Evolutionary conservation across 345 rosid genomes (phyloP), one percentile per base, ranked within the genome.

Genomic region (Dipteronia sinensis): DNA sequence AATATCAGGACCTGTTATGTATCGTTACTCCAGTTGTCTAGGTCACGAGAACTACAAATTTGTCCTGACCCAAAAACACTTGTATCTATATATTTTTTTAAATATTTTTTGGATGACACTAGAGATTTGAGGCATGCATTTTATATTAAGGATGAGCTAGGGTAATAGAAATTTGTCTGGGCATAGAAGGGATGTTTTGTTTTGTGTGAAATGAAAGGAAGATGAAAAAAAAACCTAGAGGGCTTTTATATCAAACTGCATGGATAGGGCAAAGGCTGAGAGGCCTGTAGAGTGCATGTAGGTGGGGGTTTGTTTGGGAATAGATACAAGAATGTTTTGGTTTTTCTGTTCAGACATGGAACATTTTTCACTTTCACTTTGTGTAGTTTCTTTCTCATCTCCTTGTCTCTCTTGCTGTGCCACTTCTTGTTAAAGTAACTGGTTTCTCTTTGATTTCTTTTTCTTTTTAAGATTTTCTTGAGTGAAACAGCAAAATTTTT

Each of bases 321-420:
- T 79, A 67, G 66, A 77, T 70, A 83, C 84, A 83, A 83, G 65
- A 73, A 79, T 75, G 83, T 76, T 74, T 76, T 75, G 80, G 68
- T 74, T 78, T 67, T 72, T 69, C 75, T 72, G 68, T 67, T 76
- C 80, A 65, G 56, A 70, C 71, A 61, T 59, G 76, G 72, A 38
- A 72, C 53, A 38, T 5, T 72, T 73, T 25, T 34, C 38, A 34
- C 46, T 23, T 23, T 46, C 49, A 20, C 31, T 8, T 42, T 22
- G 7, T 56, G 67, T 62, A 53, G 40, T 72, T 55, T 65, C 74
- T 76, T 51, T 44, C 73, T 22, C 65, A 34, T 0, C 46, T 73
- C 27, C 38, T 27, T 29, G 22, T 81, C 53, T 46, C 51, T 59
- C 72, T 62, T 65, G 71, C 23, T 81, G 56, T 75, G 65, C 65